phyloP scores from a whole-genome alignment of 1,284 basidiomycete genomes.

The Pascua sp. region DNA sequence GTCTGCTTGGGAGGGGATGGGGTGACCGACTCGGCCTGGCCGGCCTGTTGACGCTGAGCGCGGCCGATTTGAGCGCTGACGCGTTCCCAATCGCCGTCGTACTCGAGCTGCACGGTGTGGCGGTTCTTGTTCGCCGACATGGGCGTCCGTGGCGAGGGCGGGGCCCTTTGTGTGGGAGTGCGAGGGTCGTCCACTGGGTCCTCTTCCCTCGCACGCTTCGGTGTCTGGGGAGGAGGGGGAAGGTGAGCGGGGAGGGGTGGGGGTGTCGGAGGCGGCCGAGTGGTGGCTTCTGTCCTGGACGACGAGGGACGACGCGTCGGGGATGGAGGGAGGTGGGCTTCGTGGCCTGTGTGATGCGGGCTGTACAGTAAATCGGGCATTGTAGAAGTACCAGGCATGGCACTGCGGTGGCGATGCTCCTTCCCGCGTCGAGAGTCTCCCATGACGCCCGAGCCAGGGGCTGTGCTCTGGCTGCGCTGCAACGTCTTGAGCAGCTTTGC shows the following conservation, averaged over 20 bases:
- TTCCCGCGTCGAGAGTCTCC: slow-evolving; percentile 29
- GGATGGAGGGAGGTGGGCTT: slow-evolving; percentile 17
- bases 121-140: slow-evolving; percentile 54
- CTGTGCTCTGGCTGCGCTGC: slow-evolving; percentile 38
- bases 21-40: not conserved
- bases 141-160: slow-evolving; percentile 15
- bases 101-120: slow-evolving; percentile 91
- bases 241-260: not conserved
- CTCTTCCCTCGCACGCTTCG: not conserved
- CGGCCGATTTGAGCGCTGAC: slow-evolving; percentile 6
- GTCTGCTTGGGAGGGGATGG: slow-evolving; percentile 1
- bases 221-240: not conserved
- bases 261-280: too few species aligned
- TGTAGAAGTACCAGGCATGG: slow-evolving; percentile 46
- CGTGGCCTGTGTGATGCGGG: not conserved
- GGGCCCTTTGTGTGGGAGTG: not conserved
- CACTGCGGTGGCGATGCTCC: slow-evolving; percentile 47
- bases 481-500: slow-evolving; percentile 31
- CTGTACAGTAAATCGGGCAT: slow-evolving; percentile 43
- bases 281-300: too few species aligned
- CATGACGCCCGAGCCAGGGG: slow-evolving; percentile 25
- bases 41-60: not conserved
- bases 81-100: slow-evolving; percentile 53
- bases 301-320: not conserved
- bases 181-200: not conserved